Conservation (phyloP, 345 rosid species). For the Linum tenue region DNA sequence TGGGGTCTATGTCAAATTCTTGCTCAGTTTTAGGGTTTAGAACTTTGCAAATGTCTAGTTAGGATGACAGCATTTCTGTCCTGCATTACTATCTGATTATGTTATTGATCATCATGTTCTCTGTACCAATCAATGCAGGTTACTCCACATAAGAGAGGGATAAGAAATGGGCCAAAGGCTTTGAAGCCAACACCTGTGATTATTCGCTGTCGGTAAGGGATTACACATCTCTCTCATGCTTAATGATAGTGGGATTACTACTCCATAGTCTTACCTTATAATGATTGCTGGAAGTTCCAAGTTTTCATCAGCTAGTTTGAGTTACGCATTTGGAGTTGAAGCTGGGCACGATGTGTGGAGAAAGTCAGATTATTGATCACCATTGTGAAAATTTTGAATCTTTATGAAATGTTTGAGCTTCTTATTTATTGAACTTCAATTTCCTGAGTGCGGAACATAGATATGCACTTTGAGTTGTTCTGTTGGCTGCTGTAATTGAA, state of each 20-base stretch:
- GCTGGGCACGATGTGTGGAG: background rate
- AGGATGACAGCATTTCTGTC: background rate
- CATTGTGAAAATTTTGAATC: too few relatives aligned
- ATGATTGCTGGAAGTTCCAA: background rate
- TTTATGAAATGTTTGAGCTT: too few relatives aligned
- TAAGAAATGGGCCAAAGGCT: conserved; percentile 87
- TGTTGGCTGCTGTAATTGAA: too few relatives aligned
- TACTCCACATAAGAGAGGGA: conserved; percentile 68
- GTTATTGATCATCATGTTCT: background rate
- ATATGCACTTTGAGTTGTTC: background rate
- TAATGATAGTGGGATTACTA: background rate
- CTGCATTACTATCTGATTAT: background rate
- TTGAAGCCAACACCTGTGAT: conserved; percentile 82
- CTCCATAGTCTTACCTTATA: background rate
- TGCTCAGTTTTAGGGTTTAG: background rate
- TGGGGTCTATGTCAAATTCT: background rate
- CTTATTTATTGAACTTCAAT: too few relatives aligned
- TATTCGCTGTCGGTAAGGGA: conserved; percentile 70
- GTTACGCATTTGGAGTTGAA: background rate
- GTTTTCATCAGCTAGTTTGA: background rate
- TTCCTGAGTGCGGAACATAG: background rate
- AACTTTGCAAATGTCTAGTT: background rate
- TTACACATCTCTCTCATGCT: background rate
- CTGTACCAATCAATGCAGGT: conserved; percentile 28
- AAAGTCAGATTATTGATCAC: too few relatives aligned